Percentiles rank a stretch among this genome's conserved stretches.
Conservation (phyloP, 345 rosid genomes). For the Cardamine chenopodiifolia region DNA sequence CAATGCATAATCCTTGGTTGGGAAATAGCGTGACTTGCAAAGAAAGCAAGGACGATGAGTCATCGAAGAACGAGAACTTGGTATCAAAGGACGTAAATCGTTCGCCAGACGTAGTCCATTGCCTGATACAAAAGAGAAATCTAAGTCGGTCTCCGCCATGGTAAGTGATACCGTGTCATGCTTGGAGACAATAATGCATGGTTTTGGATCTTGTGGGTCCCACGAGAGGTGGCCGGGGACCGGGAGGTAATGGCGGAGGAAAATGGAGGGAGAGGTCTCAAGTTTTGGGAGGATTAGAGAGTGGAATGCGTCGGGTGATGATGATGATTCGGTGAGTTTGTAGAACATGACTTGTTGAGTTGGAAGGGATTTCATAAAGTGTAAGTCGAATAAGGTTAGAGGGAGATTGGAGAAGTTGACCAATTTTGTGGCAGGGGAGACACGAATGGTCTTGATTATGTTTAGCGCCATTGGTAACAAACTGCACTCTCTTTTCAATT, state of each 20-base stretch:
- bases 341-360: not conserved
- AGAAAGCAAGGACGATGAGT: not conserved
- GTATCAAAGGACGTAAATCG: not conserved
- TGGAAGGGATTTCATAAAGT: not conserved
- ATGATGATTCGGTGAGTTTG: not conserved
- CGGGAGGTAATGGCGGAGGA: not conserved
- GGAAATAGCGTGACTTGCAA: not conserved
- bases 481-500: too few species aligned
- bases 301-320: not conserved
- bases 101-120: not conserved
- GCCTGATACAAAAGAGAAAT: not conserved
- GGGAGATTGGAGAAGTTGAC: not conserved
- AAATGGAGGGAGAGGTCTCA: not conserved
- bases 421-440: too few species aligned
- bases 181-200: not conserved
- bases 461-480: too few species aligned
- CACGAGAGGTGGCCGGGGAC: not conserved
- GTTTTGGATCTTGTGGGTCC: not conserved
- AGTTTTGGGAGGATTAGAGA: not conserved
- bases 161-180: not conserved
- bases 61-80: not conserved
- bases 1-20: not conserved
- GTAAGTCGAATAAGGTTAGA: not conserved
- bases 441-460: too few species aligned
- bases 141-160: not conserved